Evolutionary conservation across 257 asterid genomes (phyloP).

Genomic region (Fraxinus cuspidata): DNA sequence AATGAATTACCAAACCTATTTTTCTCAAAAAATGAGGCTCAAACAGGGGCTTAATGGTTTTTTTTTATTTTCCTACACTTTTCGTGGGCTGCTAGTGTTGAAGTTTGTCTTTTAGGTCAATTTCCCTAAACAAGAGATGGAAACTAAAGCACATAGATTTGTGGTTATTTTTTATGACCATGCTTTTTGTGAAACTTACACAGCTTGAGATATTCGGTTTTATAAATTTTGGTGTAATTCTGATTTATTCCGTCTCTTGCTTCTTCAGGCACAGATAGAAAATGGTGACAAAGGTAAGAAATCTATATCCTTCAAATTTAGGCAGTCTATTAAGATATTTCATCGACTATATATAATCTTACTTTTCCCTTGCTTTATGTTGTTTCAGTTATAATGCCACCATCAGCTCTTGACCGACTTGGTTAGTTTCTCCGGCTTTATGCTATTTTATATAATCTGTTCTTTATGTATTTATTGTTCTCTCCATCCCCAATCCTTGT

Average conservation of each 20-base stretch:
- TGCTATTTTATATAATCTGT: conserved; percentile 15
- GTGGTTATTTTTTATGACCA: background rate
- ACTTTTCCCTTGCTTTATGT: conserved; percentile 4
- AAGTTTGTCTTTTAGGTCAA: background rate
- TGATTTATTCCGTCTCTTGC: conserved; percentile 21
- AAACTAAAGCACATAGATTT: background rate
- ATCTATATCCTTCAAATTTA: background rate
- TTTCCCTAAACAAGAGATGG: too few species aligned
- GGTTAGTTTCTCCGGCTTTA: conserved; percentile 51
- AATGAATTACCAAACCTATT: too few species aligned
- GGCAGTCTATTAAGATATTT: conserved; percentile 6
- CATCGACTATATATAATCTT: conserved; percentile 16
- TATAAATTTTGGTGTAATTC: conserved; percentile 8
- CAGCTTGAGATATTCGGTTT: background rate
- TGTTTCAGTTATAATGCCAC: conserved; percentile 92
- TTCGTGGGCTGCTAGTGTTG: background rate
- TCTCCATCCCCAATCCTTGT: background rate
- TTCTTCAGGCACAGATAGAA: conserved; percentile 89
- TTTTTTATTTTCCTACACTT: background rate
- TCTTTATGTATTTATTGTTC: conserved; percentile 7
- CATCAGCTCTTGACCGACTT: conserved; percentile 96
- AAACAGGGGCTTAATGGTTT: too few species aligned
- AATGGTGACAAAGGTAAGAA: conserved; percentile 89
- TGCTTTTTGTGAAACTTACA: background rate
- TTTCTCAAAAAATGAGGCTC: too few species aligned